These are phyloP conservation scores for Saccharomycopsis hybrid DNA, from an alignment of 1,139 yeast genomes.

Conservation along the genomic window DNA sequence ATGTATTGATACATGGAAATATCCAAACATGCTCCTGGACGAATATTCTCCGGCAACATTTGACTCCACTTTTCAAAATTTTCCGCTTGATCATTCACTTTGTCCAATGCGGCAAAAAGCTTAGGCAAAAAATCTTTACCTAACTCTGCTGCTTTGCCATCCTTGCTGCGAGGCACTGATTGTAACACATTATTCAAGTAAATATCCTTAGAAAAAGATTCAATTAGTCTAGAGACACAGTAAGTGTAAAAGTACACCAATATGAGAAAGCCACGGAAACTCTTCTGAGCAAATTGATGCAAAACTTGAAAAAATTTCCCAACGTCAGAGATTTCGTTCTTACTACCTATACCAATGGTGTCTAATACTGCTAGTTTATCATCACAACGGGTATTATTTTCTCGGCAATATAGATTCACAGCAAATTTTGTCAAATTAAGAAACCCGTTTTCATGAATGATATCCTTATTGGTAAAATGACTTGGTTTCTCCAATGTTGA, in stretches of 20 bases:
- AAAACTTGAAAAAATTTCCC: conserved; percentile 3
- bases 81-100: conserved; percentile 23
- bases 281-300: conserved; percentile 11
- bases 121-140: conserved; percentile 1
- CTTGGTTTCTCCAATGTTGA: conserved; percentile 4
- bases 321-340: neutral
- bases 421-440: conserved; percentile 8
- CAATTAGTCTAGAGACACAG: conserved; percentile 1
- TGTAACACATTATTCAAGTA: conserved; percentile 11
- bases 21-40: conserved; percentile 10
- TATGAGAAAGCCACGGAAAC: conserved; percentile 1
- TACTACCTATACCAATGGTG: too few species aligned
- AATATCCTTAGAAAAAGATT: conserved; percentile 2
- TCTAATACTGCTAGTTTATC: too few species aligned
- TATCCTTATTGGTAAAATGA: neutral
- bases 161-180: neutral
- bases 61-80: conserved; percentile 24
- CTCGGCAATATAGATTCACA: neutral
- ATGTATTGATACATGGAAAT: conserved; percentile 6
- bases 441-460: conserved; percentile 9
- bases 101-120: conserved; percentile 7
- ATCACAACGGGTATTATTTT: too few species aligned
- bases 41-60: conserved; percentile 21
- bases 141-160: neutral
- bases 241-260: conserved; percentile 4